Evolutionary conservation across 177 flowering plant species (phyloP), one percentile per base, ranked within the genome.

Genomic region (Vitis hybrid): DNA sequence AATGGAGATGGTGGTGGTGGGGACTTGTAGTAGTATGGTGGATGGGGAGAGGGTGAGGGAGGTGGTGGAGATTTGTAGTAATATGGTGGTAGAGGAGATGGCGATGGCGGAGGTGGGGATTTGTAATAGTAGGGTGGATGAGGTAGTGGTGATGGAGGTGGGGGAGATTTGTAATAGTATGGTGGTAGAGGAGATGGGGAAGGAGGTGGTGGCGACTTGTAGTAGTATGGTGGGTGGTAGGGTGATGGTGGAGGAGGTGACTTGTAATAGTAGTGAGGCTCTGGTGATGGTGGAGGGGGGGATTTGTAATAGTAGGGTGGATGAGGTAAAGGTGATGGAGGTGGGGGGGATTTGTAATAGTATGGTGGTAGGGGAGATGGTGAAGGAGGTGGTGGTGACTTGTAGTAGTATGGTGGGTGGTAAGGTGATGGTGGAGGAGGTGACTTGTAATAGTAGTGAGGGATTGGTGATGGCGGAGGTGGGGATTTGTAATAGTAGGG

Each of bases 271-370:
- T 54, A 70, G 52, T 70, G 74, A 1, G 71, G 66, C 2, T 49
- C 52, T 1, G 59, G 67, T 1, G 70, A 64, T 60, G 78, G 79
- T 9, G 80, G 80, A 2, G 82, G 76, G 2, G 79, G 80, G 10
- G 79, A 76, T 46, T 73, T 73, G 74, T 76, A 73, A 51, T 55
- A 54, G 73, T 79, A 75, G 2, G 79, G 79, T 49, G 79, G 71
- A 5, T 61, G 71, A 2, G 73, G 75, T 6, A 40, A 19, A 0
- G 64, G 56, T 3, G 48, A 6, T 8, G 72, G 76, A 2, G 80
- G 83, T 1, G 82, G 78, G 0, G 78, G 80, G 0, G 74, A 73
- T 10, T 73, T 70, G 68, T 80, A 80, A 61, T 60, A 35, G 56
- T 77, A 80, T 30, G 80, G 78, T 76, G 12, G 81, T 69, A 1